Evolutionary conservation across 2,329 filamentous ascomycete species (phyloP), one percentile per base, ranked within the genome.

Genomic region (Penicillium sp.): DNA sequence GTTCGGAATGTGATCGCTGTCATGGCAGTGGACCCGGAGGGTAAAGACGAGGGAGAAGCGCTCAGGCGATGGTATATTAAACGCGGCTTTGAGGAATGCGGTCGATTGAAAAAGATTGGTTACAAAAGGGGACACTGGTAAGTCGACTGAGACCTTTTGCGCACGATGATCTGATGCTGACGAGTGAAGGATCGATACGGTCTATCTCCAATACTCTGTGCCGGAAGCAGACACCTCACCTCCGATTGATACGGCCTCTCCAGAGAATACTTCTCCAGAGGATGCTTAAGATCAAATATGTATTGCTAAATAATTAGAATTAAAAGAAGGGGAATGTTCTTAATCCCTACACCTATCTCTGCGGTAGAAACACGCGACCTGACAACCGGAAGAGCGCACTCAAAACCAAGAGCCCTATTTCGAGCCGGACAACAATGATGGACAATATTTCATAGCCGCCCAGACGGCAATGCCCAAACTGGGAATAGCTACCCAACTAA

Each of bases 51-150:
- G 0, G 69, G 67, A 0, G 59, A 72, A 32, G 63, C 57, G 0
- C 48, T 73, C 37, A 58, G 66, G 47, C 64, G 65, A 42, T 73
- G 67, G 65, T 74, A 72, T 49, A 47, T 63, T n/a, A 56, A 62
- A 41, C 63, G 66, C 48, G 71, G 72, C 0, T 74, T 74, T 56
- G 58, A 66, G 24, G 61, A 72, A 48, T 60, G 65, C 2, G 72
- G 70, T 18, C 64, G 69, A 44, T 50, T 74, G 50, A 63, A 68
- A 38, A 63, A 63, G 4, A 66, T 72, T 20, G 71, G 70, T 3
- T 65, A 60, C 45, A 74, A 74, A 50, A 65, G 64, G 47, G 67
- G 65, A 6, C 53, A 59, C 42, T 70, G 66, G 71, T 72, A 52
- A 42, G 42, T 47, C 8, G 10, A 20, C 7, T 13, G 3, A 7